Conservation (phyloP, 352 stramenopile species). For the Pythium sukuiense region DNA sequence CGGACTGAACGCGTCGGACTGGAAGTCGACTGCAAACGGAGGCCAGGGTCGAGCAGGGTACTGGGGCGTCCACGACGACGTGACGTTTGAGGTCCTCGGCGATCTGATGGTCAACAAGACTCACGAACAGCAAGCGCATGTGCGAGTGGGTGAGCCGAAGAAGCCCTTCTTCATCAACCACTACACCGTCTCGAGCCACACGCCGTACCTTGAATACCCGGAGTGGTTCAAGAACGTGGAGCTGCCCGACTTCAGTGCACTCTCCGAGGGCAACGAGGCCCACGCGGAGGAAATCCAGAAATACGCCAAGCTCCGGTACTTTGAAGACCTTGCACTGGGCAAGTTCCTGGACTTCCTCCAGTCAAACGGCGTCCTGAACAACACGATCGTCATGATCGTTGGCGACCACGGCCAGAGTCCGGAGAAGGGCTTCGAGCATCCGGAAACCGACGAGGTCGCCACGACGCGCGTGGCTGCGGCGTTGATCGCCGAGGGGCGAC, state of each 20-base stretch:
- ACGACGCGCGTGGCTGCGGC: slow-evolving; percentile 26
- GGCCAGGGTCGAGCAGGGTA: slow-evolving; percentile 16
- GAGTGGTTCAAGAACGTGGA: slow-evolving; percentile 37
- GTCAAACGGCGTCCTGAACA: slow-evolving; percentile 36
- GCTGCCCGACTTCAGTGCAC: slow-evolving; percentile 39
- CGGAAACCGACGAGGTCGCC: slow-evolving; percentile 13
- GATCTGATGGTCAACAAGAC: slow-evolving; percentile 51
- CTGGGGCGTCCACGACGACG: slow-evolving; percentile 62
- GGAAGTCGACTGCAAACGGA: slow-evolving; percentile 25
- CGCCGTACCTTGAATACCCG: slow-evolving; percentile 34
- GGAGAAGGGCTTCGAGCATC: slow-evolving; percentile 28
- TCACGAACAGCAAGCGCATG: slow-evolving; percentile 29
- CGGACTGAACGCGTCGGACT: slow-evolving; percentile 35
- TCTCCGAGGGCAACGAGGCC: slow-evolving; percentile 37
- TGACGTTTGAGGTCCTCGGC: slow-evolving; percentile 47
- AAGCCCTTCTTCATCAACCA: slow-evolving; percentile 54
- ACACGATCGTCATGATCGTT: slow-evolving; percentile 52
- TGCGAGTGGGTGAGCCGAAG: slow-evolving; percentile 33
- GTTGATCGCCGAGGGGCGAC: slow-evolving; percentile 20
- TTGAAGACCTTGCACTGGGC: slow-evolving; percentile 42
- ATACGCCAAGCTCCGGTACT: slow-evolving; percentile 51
- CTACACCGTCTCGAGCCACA: slow-evolving; percentile 65
- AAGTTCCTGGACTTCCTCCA: slow-evolving; percentile 52
- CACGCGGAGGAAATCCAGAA: slow-evolving; percentile 29
- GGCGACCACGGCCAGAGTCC: slow-evolving; percentile 49